Base-by-base conservation (phyloP, 495 filamentous ascomycete species). In the Podospora pseudopauciseta region DNA sequence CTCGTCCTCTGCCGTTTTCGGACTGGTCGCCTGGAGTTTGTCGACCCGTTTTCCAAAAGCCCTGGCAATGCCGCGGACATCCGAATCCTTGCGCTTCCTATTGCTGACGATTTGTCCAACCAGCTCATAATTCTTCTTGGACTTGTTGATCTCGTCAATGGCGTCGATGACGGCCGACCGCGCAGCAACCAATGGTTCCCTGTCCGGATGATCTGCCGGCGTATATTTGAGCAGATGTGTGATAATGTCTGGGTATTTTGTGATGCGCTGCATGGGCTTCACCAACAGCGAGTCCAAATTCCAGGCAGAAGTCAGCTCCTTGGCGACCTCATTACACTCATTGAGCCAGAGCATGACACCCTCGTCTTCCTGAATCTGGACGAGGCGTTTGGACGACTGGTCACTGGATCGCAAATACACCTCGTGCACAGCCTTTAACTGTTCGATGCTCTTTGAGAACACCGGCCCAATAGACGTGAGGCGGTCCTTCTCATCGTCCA, bases 281-380 rank as follows among this genome's bases (percentile, higher is more conserved):
- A 99, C 92, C 16, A 99, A 85, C 44, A 99, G 81, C 5, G 95
- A 93, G 76, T 97, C 93, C 62, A 99, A 79, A 74, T 96, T 89
- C 96, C 96, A 98, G 4, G 96, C 94, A 7, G 84, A 84, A 0
- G 95, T 99, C 28, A 99, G 82, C 74, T 97, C 96, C 65, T 90
- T 87, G 0, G 93, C 94, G 73, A 90, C 92, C 53, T 91, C 85
- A 69, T 91, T 91, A 75, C 95, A 99, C 76, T 97, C 95, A 67
- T 90, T 88, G 34, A 97, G 81, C 95, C 95, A 99, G 62, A 96
- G 89, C 53, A 88, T 87, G 60, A 98, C 91, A 5, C 90, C 90
- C 15, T 85, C 82, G 56, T 89, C 89, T 64, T 86, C 83, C 75
- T 94, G 90, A 39, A 97, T 85, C 55, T 86, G 81, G 68, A 88